Conservation (phyloP, 176 grass and related monocot species). For the Hyparrhenia diplandra region DNA sequence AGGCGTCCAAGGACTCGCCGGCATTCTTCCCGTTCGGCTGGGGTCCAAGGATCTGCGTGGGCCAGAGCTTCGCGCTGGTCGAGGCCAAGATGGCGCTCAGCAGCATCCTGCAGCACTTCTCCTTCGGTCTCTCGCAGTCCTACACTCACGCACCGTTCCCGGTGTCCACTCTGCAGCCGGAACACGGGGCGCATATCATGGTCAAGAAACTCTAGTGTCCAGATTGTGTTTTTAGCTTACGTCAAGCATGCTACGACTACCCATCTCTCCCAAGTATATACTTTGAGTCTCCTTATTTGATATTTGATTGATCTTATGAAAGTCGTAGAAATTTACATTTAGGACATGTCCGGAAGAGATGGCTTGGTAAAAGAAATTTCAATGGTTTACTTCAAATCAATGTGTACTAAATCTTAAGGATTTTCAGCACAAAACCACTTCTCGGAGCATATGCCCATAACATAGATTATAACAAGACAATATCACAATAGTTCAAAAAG, state of each 20-base stretch:
- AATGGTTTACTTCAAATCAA: neutral
- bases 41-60: constrained; percentile 44
- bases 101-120: constrained; percentile 46
- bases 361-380: neutral
- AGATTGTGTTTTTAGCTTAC: neutral
- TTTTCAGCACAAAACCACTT: neutral
- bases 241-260: neutral
- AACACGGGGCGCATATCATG: constrained; percentile 42
- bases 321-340: no score
- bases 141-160: constrained; percentile 40
- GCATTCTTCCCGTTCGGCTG: constrained; percentile 43
- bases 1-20: constrained; percentile 4
- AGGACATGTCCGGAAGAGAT: neutral
- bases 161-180: constrained; percentile 34
- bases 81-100: constrained; percentile 57
- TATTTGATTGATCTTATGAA: neutral
- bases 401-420: neutral
- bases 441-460: neutral
- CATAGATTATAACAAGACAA: no score
- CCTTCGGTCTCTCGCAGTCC: constrained; percentile 35
- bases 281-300: neutral
- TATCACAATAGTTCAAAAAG: neutral
- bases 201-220: constrained; percentile 5
- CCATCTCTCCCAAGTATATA: neutral
- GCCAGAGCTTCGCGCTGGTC: constrained; percentile 43